Base-by-base conservation (phyloP, 345 rosid species). In the Eucalyptus polyanthemos region DNA sequence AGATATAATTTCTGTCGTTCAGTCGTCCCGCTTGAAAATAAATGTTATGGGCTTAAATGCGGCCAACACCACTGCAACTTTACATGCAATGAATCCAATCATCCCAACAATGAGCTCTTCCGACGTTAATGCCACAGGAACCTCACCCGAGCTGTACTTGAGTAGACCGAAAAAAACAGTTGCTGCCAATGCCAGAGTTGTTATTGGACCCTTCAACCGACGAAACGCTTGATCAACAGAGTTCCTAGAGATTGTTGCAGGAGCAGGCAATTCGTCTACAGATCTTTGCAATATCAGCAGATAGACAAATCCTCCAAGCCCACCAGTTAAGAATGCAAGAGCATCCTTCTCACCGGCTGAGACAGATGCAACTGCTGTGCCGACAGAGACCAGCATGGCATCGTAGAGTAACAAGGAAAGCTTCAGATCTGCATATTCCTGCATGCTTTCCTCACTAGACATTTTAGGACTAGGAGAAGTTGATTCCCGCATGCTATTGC, bases 11-110 rank as follows among this genome's bases (percentile, higher is more conserved):
- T 19, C 34, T 37, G 6, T 31, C n/a, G 47, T 76, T 93, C 91
- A 94, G 81, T 92, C 91, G 25, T 81, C 89, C 89, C 91, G 92
- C 90, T 91, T 89, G 3, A 89, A 67, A 87, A 86, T 90, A 86
- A 89, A 81, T 24, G 92, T 80, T 80, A 94, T 34, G 19, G 99
- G 96, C 91, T 94, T 97, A 50, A 97, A 93, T 45, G 99, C 96
- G 29, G 99, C 98, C 90, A 96, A 89, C 89, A 97, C 90, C 53
- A 95, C 99, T 1, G 99, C 97, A 6, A 93, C 97, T 94, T 96
- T 97, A 91, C 99, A 96, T 24, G 92, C 94, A 69, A 97, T 94
- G 92, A 97, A 97, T 65, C 98, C 99, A 85, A 93, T 85, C 96
- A 94, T 94, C 50, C 99, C 99, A 8, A 91, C 89, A 88, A 95